phyloP scores from a whole-genome alignment of 192 early-diverging fungal species.

The Globomyces pollinis-pini region DNA sequence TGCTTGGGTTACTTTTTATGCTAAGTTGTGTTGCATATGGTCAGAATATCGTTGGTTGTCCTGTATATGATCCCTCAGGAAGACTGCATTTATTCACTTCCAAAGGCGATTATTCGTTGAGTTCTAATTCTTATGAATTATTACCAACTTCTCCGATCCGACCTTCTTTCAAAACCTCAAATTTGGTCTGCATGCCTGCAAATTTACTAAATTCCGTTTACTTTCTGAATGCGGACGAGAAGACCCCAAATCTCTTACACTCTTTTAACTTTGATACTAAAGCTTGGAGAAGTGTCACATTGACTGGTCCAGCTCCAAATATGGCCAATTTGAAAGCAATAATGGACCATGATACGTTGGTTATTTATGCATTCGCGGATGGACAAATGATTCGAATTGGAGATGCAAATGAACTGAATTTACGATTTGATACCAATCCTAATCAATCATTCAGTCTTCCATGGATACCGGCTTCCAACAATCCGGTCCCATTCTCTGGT shows the following conservation, averaged over 20 bases:
- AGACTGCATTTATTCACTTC: no score
- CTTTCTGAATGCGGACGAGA: constrained; percentile 15
- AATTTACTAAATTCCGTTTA: constrained; percentile 10
- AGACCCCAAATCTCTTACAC: not conserved
- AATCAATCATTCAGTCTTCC: no score
- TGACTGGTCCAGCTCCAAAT: not conserved
- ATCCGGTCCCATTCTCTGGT: no score
- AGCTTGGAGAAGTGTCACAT: constrained; percentile 2
- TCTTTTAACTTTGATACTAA: constrained; percentile 7
- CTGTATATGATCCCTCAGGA: no score
- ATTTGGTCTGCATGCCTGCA: constrained; percentile 12
- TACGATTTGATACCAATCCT: not conserved
- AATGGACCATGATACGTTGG: constrained; percentile 17
- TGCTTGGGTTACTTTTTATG: no score
- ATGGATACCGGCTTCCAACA: no score
- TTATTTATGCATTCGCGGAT: constrained; percentile 15
- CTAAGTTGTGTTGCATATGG: no score
- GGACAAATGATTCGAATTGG: constrained; percentile 13
- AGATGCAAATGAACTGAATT: constrained; percentile 10
- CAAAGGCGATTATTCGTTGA: no score
- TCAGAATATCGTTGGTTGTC: no score
- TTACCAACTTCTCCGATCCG: no score
- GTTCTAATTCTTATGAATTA: no score
- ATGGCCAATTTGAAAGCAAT: constrained; percentile 4
- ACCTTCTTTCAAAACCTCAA: no score